These are phyloP conservation scores for Paecilomyces variotii DNA, from an alignment of 2,329 filamentous ascomycete genomes.

Conservation along the genomic window DNA sequence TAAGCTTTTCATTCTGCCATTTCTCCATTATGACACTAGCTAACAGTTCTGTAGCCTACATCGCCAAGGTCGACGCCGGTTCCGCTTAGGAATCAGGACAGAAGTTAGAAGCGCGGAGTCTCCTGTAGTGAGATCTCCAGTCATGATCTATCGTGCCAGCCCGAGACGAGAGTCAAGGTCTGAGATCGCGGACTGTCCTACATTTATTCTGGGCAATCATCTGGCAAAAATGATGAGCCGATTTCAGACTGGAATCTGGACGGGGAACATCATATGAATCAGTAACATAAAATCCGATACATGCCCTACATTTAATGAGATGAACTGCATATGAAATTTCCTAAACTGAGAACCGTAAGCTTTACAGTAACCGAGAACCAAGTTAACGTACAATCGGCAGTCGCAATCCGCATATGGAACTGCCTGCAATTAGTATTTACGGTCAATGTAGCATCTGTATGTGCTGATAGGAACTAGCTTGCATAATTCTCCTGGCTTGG, in stretches of 20 bases:
- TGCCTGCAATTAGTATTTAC: too few species aligned
- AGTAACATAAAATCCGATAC: slow-evolving; percentile 11
- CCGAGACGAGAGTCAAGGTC: neutral
- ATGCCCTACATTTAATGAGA: slow-evolving; percentile 6
- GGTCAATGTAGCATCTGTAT: too few species aligned
- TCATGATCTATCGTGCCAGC: neutral
- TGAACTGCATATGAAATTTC: neutral
- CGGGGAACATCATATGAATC: neutral
- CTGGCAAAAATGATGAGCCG: slow-evolving; percentile 5
- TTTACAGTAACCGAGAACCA: neutral
- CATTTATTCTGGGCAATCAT: neutral
- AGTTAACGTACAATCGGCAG: neutral
- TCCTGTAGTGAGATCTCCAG: slow-evolving; percentile 16
- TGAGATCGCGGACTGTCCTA: neutral
- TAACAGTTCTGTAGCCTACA: slow-evolving; percentile 52
- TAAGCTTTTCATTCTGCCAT: slow-evolving; percentile 19
- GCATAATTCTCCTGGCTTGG: too few species aligned
- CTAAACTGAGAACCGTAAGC: neutral
- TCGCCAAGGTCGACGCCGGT: slow-evolving; percentile 63
- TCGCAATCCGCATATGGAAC: neutral
- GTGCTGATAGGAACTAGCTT: too few species aligned
- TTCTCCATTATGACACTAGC: slow-evolving; percentile 6
- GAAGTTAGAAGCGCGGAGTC: slow-evolving; percentile 23
- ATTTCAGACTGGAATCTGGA: neutral
- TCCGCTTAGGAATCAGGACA: slow-evolving; percentile 29